phyloP scores from a whole-genome alignment of 1,139 yeast genomes.

The Diutina neorugosa region DNA sequence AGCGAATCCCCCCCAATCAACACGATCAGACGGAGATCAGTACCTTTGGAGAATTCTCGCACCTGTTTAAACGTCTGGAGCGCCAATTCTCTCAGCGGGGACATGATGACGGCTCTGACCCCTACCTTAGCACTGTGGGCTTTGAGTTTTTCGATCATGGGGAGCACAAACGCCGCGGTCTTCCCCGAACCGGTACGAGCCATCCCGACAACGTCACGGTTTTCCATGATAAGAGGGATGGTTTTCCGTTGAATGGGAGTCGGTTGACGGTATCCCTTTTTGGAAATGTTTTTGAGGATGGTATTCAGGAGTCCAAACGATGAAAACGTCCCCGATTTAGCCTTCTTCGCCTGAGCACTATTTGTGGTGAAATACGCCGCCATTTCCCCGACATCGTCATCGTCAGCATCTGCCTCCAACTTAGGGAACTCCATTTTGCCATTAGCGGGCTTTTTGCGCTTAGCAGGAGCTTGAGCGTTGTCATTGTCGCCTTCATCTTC shows the following conservation, averaged over 20 bases:
- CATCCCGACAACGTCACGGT: conserved; percentile 96
- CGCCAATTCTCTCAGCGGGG: conserved; percentile 94
- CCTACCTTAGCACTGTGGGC: conserved; percentile 82
- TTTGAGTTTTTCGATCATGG: conserved; percentile 77
- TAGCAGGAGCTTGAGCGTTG: conserved; percentile 11
- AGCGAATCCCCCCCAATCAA: conserved; percentile 95
- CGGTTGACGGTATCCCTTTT: conserved; percentile 88
- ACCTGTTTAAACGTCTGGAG: conserved; percentile 82
- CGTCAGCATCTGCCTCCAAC: conserved; percentile 45
- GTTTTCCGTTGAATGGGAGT: conserved; percentile 97
- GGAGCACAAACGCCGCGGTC: conserved; percentile 94
- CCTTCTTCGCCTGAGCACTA: conserved; percentile 44
- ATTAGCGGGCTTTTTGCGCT: conserved; percentile 6
- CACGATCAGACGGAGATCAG: conserved; percentile 69
- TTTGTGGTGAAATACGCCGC: conserved; percentile 20
- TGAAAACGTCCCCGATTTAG: conserved; percentile 76
- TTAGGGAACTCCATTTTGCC: conserved; percentile 37
- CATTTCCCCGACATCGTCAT: conserved; percentile 30
- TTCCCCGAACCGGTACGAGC: conserved; percentile 99
- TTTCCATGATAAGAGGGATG: conserved; percentile 78
- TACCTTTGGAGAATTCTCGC: conserved; percentile 75
- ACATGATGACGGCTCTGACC: conserved; percentile 73
- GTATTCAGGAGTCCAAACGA: conserved; percentile 80
- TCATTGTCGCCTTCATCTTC: conserved; percentile 18
- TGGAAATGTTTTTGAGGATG: conserved; percentile 55